Evolutionary conservation across 768 basidiomycete genomes (phyloP), one percentile per base, ranked within the genome.

Genomic region (Erythrobasidium yunnanense): DNA sequence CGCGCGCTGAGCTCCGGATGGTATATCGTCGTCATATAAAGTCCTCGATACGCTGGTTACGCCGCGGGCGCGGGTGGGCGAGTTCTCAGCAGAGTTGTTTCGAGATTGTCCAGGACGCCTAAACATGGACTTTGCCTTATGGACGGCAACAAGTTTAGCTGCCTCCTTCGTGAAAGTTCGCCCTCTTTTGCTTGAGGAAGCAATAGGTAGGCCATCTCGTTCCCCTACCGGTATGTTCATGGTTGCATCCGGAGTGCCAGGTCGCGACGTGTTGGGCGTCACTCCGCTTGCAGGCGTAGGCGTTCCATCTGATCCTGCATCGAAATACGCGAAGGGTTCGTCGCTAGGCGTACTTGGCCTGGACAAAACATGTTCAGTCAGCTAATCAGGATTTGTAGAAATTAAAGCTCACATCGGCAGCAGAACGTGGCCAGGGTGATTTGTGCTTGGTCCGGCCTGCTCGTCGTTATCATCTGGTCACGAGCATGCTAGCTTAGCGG

Each of bases 171-270:
- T 11, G 46, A 51, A 54, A 25, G 34, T 65, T 5, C 68, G 50
- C 2, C 53, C 65, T 1, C 53, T 18, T 22, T 35, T 51, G n/a
- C 20, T 20, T 2, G 66, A 30, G 2, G 34, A 29, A 17, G 25
- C 33, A 45, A 66, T 13, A 2, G 68, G 68, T 33, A 69, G 54
- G 8, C 68, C 68, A 57, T 69, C 68, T 23, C 53, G 32, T 30
- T 69, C 68, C 1, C 68, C 68, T 3, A 32, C 50, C 17, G 55
- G 51, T 3, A 66, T 66, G 65, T 29, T 8, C 2, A 54, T 52
- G 2, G 30, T 18, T 18, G 22, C 51, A n/a, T 66, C 65, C 2
- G 65, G 65, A 4, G 65, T 66, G 2, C 15, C 51, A 8, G 65
- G 65, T 42, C 65, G 25, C 33, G 53, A 55, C 6, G n/a, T 35